Conservation (phyloP, 768 basidiomycete genomes). For the Exsudoporus frostii region DNA sequence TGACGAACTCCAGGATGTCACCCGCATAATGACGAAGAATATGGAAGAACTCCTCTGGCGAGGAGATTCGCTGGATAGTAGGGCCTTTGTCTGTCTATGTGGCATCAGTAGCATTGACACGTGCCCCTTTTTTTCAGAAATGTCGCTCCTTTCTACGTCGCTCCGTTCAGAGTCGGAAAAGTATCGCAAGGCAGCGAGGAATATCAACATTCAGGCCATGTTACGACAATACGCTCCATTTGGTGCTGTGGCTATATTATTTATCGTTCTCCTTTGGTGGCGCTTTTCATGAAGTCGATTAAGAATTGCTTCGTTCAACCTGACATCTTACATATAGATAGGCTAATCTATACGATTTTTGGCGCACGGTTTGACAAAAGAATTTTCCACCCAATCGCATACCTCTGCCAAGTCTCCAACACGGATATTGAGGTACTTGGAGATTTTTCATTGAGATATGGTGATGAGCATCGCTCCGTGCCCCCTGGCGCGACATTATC, state of each 20-base stretch:
- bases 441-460: not conserved
- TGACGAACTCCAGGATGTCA: slow-evolving; percentile 96
- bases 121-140: slow-evolving; percentile 49
- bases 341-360: slow-evolving; percentile 28
- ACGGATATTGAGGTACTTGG: not conserved
- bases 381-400: not conserved
- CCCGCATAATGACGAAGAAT: slow-evolving; percentile 99
- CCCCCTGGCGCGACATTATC: not conserved
- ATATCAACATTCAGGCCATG: slow-evolving; percentile 93
- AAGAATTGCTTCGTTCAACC: slow-evolving; percentile 9
- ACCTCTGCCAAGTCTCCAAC: not conserved
- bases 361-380: not conserved
- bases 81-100: slow-evolving; percentile 28
- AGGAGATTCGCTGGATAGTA: slow-evolving; percentile 95
- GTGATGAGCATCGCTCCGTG: not conserved
- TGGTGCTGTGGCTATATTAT: slow-evolving; percentile 73
- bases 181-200: slow-evolving; percentile 92
- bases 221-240: slow-evolving; percentile 94
- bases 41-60: slow-evolving; percentile 99
- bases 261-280: slow-evolving; percentile 79
- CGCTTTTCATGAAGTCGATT: slow-evolving; percentile 53
- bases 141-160: slow-evolving; percentile 95
- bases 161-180: slow-evolving; percentile 95
- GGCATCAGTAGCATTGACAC: not conserved
- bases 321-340: slow-evolving; percentile 22